Evolutionary conservation across 192 early-diverging fungal species (phyloP).

Genomic region (Coemansia sp.): DNA sequence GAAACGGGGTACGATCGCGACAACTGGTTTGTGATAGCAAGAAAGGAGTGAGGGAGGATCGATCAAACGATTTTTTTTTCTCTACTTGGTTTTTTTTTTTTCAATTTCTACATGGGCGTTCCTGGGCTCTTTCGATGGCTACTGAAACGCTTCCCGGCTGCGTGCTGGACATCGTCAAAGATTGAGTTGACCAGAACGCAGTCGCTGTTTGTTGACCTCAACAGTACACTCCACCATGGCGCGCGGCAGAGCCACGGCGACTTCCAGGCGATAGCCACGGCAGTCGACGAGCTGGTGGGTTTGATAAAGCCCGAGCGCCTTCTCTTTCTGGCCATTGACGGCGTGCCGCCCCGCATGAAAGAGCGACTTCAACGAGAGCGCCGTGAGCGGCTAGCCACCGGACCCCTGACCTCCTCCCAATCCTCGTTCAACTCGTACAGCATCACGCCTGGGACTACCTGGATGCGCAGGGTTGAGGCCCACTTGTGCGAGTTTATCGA

Average conservation of each 20-base stretch:
- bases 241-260: conserved; percentile 25
- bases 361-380: conserved; percentile 95
- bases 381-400: conserved; percentile 73
- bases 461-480: conserved; percentile 81
- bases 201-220: conserved; percentile 45
- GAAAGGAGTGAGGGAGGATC: background rate
- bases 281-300: conserved; percentile 19
- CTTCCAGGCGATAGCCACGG: conserved; percentile 8
- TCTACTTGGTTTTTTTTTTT: background rate
- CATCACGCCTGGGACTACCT: conserved; percentile 92
- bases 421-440: conserved; percentile 84
- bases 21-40: conserved; percentile 88
- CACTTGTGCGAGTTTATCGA: conserved; percentile 81
- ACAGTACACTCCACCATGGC: conserved; percentile 36
- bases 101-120: conserved; percentile 32
- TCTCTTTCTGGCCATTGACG: conserved; percentile 90
- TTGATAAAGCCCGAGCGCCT: conserved; percentile 75
- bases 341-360: conserved; percentile 94
- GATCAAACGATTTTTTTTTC: background rate
- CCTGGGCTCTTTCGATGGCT: conserved; percentile 48
- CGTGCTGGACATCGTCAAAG: conserved; percentile 19
- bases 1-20: conserved; percentile 89
- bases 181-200: conserved; percentile 18
- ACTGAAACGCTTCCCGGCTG: conserved; percentile 30
- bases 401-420: conserved; percentile 45